phyloP scores from a whole-genome alignment of 257 asterid species.

The Thymus mandschuricus region DNA sequence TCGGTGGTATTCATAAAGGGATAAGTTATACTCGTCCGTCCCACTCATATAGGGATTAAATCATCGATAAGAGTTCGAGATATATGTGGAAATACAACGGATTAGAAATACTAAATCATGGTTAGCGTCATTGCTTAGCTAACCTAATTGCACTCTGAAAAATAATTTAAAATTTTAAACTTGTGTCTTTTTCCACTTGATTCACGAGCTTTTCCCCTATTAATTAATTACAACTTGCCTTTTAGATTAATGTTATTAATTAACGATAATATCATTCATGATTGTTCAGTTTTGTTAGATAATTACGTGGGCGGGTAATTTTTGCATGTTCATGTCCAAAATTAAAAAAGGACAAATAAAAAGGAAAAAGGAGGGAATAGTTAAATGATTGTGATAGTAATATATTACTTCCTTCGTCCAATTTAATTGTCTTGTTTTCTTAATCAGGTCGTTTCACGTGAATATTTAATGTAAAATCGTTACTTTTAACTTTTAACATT shows the following conservation, averaged over 20 bases:
- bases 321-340: too few species aligned
- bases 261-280: neutral
- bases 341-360: too few species aligned
- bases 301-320: neutral
- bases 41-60: neutral
- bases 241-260: neutral
- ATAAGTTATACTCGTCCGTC: too few species aligned
- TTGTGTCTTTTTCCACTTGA: constrained; percentile 1
- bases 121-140: constrained; percentile 42
- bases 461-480: too few species aligned
- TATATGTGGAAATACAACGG: constrained; percentile 18
- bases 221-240: neutral
- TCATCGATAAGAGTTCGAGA: constrained; percentile 5
- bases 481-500: too few species aligned
- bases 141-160: neutral
- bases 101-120: neutral
- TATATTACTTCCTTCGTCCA: too few species aligned
- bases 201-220: neutral
- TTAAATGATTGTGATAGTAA: neutral
- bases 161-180: neutral
- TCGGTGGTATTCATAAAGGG: too few species aligned
- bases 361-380: neutral
- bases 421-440: too few species aligned
- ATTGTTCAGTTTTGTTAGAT: neutral
- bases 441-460: too few species aligned